These are phyloP conservation scores for Crithidia fasciculata DNA, from an alignment of 208 protist species.

Conservation along the genomic window DNA sequence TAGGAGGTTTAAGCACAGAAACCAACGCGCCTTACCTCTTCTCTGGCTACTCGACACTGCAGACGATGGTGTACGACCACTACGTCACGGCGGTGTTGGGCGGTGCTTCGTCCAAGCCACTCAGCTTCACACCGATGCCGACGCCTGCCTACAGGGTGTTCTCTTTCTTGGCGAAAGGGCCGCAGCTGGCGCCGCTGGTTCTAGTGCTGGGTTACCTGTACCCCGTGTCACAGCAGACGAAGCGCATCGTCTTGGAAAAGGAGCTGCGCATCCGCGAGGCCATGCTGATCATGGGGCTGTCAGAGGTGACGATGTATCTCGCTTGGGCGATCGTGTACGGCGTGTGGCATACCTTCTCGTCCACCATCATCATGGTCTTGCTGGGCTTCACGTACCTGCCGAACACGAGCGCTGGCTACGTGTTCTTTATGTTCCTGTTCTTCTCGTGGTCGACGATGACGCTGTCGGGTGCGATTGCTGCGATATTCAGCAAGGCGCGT, in stretches of 20 bases:
- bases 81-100: constrained; percentile 26
- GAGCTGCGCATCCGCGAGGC: constrained; percentile 78
- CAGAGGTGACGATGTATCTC: constrained; percentile 50
- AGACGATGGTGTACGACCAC: constrained; percentile 47
- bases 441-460: constrained; percentile 44
- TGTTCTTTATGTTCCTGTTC: constrained; percentile 67
- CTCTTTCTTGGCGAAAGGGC: constrained; percentile 42
- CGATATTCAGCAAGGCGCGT: constrained; percentile 77
- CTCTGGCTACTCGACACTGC: constrained; percentile 66
- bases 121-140: constrained; percentile 51
- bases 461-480: constrained; percentile 43
- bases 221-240: constrained; percentile 67
- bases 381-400: constrained; percentile 52
- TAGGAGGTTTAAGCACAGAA: constrained; percentile 6
- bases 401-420: constrained; percentile 27
- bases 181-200: constrained; percentile 34
- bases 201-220: constrained; percentile 78
- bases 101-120: constrained; percentile 2
- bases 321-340: constrained; percentile 56
- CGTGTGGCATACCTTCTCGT: constrained; percentile 42
- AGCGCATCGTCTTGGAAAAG: constrained; percentile 80
- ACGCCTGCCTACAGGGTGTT: constrained; percentile 35
- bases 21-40: constrained; percentile 25
- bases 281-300: constrained; percentile 85
- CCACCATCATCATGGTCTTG: constrained; percentile 56